phyloP scores from a whole-genome alignment of 768 basidiomycete species.

The Trametes cingulata region DNA sequence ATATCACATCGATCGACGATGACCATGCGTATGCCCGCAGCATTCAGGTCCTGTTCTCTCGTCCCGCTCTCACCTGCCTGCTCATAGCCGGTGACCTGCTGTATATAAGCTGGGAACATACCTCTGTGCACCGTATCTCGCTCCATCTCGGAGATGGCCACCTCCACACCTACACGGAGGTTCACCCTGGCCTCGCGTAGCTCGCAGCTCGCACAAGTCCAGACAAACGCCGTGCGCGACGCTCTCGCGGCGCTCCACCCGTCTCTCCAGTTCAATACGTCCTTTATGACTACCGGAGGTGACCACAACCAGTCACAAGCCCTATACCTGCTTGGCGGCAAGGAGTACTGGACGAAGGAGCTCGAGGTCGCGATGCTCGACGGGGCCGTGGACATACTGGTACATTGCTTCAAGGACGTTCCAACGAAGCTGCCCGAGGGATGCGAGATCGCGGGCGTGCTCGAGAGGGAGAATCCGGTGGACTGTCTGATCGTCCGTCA shows the following conservation, averaged over 20 bases:
- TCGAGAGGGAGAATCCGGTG: conserved; percentile 84
- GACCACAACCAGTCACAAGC: conserved; percentile 90
- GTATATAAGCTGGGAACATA: too few species aligned
- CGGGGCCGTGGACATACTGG: conserved; percentile 81
- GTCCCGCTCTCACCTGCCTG: background rate
- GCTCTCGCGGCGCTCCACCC: conserved; percentile 62
- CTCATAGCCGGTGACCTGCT: background rate
- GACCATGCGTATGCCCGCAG: too few species aligned
- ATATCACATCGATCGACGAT: too few species aligned
- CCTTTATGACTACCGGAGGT: conserved; percentile 70
- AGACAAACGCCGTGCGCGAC: conserved; percentile 79
- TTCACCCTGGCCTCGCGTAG: conserved; percentile 83
- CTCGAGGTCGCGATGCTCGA: conserved; percentile 83
- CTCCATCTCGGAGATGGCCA: background rate
- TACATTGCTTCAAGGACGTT: conserved; percentile 94
- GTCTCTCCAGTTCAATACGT: conserved; percentile 46
- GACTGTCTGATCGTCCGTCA: conserved; percentile 87
- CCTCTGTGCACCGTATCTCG: too few species aligned
- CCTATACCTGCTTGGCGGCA: conserved; percentile 88
- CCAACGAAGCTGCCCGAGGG: conserved; percentile 85
- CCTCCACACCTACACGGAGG: conserved; percentile 37
- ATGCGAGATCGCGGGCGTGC: conserved; percentile 81
- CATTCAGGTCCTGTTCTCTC: too few species aligned
- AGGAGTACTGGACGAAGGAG: conserved; percentile 94
- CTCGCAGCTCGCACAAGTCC: conserved; percentile 86